Evolutionary conservation across 2,329 filamentous ascomycete species (phyloP).

Genomic region (Simplicillium aogashimaense): DNA sequence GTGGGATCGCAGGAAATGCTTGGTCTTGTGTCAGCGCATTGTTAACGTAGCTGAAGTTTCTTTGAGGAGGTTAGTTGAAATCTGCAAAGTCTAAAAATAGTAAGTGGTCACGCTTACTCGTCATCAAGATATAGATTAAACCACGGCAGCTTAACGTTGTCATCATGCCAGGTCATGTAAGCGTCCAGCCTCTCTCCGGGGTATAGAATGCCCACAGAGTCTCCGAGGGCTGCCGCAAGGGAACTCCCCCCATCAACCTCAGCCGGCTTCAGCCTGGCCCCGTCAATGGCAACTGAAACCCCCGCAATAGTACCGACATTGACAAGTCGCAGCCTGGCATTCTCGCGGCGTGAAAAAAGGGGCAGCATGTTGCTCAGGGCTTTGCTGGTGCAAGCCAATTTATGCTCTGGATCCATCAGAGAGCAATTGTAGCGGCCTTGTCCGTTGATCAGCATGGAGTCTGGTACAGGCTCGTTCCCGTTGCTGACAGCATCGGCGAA

Average conservation of each 20-base stretch:
- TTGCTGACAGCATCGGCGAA: slow-evolving; percentile 20
- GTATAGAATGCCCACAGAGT: slow-evolving; percentile 14
- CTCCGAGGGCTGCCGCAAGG: slow-evolving; percentile 6
- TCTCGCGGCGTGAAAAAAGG: slow-evolving; percentile 6
- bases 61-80: background rate
- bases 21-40: slow-evolving; percentile 5
- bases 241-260: slow-evolving; percentile 12
- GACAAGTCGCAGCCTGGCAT: slow-evolving; percentile 11
- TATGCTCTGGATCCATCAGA: slow-evolving; percentile 15
- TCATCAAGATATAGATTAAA: slow-evolving; percentile 14
- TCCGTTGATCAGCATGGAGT: slow-evolving; percentile 25
- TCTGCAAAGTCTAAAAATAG: background rate
- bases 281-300: slow-evolving; percentile 10
- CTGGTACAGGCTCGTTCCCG: slow-evolving; percentile 28
- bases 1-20: slow-evolving; percentile 4
- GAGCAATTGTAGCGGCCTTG: slow-evolving; percentile 18
- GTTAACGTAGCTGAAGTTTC: slow-evolving; percentile 14
- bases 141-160: slow-evolving; percentile 3
- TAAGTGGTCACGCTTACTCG: slow-evolving; percentile 10
- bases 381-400: slow-evolving; percentile 10
- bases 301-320: slow-evolving; percentile 14
- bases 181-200: slow-evolving; percentile 15
- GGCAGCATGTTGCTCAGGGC: slow-evolving; percentile 6
- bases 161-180: slow-evolving; percentile 10
- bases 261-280: slow-evolving; percentile 11